Evolutionary conservation across 257 asterid species (phyloP).

Genomic region (Solanum chiquidenum): DNA sequence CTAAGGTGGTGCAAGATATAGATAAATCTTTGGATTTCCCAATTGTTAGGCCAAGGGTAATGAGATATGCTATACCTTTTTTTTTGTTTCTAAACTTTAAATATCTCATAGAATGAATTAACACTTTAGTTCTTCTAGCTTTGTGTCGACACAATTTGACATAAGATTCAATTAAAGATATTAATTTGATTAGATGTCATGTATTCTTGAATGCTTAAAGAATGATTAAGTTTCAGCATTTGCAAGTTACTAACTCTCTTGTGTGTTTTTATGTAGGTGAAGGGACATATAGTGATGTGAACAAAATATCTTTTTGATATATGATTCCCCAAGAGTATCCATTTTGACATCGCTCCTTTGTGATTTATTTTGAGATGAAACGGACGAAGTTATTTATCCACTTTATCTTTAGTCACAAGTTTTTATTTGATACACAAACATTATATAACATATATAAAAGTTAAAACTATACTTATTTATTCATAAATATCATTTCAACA

Average conservation of each 20-base stretch:
- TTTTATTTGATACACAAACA: too few relatives aligned
- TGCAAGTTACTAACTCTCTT: neutral
- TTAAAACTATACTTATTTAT: too few relatives aligned
- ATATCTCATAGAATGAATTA: neutral
- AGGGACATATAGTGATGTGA: too few relatives aligned
- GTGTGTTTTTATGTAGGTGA: too few relatives aligned
- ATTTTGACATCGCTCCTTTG: too few relatives aligned
- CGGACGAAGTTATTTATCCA: too few relatives aligned
- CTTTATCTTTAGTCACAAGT: too few relatives aligned
- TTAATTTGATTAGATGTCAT: neutral
- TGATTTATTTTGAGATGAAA: too few relatives aligned
- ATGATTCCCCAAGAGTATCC: too few relatives aligned
- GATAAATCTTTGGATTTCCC: neutral
- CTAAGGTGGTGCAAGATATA: neutral
- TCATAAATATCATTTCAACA: neutral
- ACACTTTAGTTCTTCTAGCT: neutral
- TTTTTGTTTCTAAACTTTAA: neutral
- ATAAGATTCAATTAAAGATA: neutral
- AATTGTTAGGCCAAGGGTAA: neutral
- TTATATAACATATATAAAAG: too few relatives aligned
- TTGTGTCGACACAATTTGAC: neutral
- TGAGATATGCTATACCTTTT: neutral
- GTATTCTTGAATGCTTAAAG: neutral
- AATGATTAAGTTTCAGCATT: neutral
- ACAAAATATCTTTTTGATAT: too few relatives aligned